Conservation (phyloP, 352 stramenopile genomes). For the Blastocystis sp. region DNA sequence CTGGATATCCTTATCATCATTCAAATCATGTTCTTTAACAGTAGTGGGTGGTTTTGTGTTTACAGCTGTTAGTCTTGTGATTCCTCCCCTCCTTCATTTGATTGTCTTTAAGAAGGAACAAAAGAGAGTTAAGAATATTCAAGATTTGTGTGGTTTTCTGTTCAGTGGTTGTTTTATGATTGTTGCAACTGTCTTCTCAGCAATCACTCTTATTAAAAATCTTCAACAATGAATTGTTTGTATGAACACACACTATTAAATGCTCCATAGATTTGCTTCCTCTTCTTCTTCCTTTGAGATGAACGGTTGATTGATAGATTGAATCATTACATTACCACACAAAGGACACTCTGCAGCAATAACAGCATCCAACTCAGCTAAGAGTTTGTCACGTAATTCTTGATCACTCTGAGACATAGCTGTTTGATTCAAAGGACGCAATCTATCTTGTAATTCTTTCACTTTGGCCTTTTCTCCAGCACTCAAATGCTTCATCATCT, state of each 20-base stretch:
- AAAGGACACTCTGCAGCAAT: constrained; percentile 85
- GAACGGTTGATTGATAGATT: constrained; percentile 82
- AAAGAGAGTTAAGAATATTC: not conserved
- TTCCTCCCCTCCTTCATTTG: constrained; percentile 10
- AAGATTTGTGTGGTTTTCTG: not conserved
- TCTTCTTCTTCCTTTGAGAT: constrained; percentile 78
- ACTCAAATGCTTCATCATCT: constrained; percentile 77
- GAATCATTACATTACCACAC: constrained; percentile 87
- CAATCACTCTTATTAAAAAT: not conserved
- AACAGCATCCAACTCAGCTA: constrained; percentile 84
- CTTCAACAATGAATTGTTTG: constrained; percentile 4
- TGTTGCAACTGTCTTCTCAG: constrained; percentile 39
- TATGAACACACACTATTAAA: constrained; percentile 46
- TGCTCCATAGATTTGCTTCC: constrained; percentile 63
- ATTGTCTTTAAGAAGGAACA: constrained; percentile 20
- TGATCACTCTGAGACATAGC: constrained; percentile 70
- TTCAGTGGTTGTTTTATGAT: constrained; percentile 27
- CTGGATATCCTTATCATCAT: constrained; percentile 36
- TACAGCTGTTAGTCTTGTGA: constrained; percentile 2
- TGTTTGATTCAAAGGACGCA: constrained; percentile 72
- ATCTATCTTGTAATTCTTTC: constrained; percentile 77
- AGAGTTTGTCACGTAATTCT: constrained; percentile 76
- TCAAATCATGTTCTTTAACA: not conserved
- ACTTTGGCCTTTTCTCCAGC: constrained; percentile 66
- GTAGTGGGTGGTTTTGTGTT: constrained; percentile 39